Conservation (phyloP, 305 asterid genomes). For the Solanum chacoense region DNA sequence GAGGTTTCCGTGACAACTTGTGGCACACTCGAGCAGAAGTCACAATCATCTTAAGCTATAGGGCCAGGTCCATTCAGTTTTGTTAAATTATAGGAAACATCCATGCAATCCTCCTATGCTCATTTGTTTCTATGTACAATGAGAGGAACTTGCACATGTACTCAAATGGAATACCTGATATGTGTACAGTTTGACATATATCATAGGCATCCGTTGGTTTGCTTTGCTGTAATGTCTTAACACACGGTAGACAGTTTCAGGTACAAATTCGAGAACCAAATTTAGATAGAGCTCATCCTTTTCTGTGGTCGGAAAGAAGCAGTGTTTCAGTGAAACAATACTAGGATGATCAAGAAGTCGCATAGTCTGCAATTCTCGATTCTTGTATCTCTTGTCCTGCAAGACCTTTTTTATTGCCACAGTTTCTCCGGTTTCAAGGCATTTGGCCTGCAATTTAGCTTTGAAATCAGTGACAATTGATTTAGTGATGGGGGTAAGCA, state of each 20-base stretch:
- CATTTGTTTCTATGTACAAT: not conserved
- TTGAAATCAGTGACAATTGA: not conserved
- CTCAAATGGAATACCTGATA: conserved; percentile 42
- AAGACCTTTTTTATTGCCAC: conserved; percentile 73
- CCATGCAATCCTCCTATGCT: not conserved
- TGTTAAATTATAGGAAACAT: not conserved
- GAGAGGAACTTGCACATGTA: not conserved
- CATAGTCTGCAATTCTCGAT: conserved; percentile 76
- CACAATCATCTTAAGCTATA: not conserved
- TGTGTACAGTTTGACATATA: conserved; percentile 74
- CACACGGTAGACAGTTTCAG: conserved; percentile 68
- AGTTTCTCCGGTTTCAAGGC: conserved; percentile 67
- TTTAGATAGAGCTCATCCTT: conserved; percentile 75
- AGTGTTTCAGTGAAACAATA: conserved; percentile 69
- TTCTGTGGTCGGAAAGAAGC: conserved; percentile 78
- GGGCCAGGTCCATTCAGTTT: not conserved
- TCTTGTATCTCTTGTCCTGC: conserved; percentile 83
- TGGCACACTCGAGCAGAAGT: not conserved
- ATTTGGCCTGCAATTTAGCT: conserved; percentile 54
- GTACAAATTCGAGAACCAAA: conserved; percentile 73
- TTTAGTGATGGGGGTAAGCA: not conserved
- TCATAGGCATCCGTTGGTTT: conserved; percentile 79
- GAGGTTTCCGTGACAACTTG: not conserved
- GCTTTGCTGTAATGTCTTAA: conserved; percentile 71
- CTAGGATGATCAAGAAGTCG: conserved; percentile 85